Conservation (phyloP, 768 basidiomycete species). For the Auricularia heimuer region DNA sequence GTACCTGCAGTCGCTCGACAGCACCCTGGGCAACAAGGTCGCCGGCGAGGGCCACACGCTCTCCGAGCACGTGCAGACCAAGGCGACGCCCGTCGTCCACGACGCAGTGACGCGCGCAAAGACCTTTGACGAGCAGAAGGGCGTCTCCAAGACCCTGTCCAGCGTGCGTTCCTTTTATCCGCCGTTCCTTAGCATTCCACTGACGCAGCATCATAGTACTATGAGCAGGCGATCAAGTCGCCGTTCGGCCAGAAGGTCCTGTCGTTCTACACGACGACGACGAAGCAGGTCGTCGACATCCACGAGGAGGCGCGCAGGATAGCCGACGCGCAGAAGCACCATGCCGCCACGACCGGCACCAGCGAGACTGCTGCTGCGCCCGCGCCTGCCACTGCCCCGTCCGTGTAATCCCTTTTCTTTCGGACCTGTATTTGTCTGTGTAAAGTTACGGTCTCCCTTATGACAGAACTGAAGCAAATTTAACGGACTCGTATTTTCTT, state of each 20-base stretch:
- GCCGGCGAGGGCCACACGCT: conserved; percentile 78
- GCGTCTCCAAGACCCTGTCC: conserved; percentile 59
- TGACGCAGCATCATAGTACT: conserved; percentile 44
- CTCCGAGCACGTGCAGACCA: conserved; percentile 33
- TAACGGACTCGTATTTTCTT: too few species aligned
- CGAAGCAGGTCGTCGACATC: conserved; percentile 84
- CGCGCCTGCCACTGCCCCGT: background rate
- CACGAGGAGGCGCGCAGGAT: conserved; percentile 89
- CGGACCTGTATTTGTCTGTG: too few species aligned
- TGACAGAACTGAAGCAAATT: too few species aligned
- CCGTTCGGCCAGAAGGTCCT: conserved; percentile 66
- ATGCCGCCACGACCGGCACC: background rate
- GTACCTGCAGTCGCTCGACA: conserved; percentile 69
- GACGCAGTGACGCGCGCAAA: conserved; percentile 61
- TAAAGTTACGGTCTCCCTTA: too few species aligned
- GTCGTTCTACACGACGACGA: conserved; percentile 76
- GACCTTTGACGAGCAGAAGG: conserved; percentile 74
- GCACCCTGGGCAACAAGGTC: conserved; percentile 53
- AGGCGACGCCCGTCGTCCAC: conserved; percentile 53
- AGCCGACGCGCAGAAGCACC: conserved; percentile 45
- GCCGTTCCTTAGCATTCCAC: background rate
- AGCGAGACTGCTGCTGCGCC: background rate
- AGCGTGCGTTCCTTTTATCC: conserved; percentile 31
- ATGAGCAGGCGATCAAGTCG: conserved; percentile 63
- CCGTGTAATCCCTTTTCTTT: background rate